A percentile compares a stretch with the other conserved stretches of the same genome.
Evolutionary conservation across 2,329 filamentous ascomycete species (phyloP).

Genomic region (Colletotrichum cordylinicola): DNA sequence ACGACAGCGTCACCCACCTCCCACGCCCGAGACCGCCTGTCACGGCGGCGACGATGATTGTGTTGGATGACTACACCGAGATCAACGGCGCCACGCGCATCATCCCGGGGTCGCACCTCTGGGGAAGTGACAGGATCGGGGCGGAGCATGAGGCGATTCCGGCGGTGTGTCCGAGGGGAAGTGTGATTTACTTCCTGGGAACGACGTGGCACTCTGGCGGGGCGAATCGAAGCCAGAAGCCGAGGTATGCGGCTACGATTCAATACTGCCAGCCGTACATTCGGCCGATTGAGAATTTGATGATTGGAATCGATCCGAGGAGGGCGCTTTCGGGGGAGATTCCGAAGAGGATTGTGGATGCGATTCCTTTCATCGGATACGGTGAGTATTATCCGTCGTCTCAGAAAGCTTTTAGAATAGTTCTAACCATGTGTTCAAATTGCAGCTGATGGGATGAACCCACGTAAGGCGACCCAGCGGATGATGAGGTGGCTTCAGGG

Average conservation of each 20-base stretch:
- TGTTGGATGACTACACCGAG: conserved; percentile 35
- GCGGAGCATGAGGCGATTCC: conserved; percentile 33
- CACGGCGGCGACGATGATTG: conserved; percentile 34
- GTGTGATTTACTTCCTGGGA: conserved; percentile 38
- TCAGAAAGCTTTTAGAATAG: rapidly evolving
- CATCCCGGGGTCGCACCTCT: conserved; percentile 38
- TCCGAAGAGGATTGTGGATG: conserved; percentile 27
- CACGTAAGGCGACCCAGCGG: background rate
- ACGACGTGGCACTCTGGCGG: conserved; percentile 44
- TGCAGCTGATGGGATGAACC: background rate
- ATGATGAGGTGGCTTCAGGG: background rate
- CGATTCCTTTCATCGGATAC: conserved; percentile 26
- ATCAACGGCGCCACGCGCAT: conserved; percentile 39
- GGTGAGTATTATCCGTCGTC: background rate
- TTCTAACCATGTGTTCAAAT: background rate
- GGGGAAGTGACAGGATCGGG: conserved; percentile 30
- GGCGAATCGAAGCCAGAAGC: conserved; percentile 31
- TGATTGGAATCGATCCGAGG: conserved; percentile 34
- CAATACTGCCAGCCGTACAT: conserved; percentile 47
- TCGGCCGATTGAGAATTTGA: conserved; percentile 40
- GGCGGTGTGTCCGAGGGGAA: conserved; percentile 38
- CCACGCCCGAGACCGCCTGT: conserved; percentile 38
- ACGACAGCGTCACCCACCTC: conserved; percentile 32
- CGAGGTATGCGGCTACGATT: conserved; percentile 40
- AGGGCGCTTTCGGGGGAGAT: conserved; percentile 18